Evolutionary conservation across 106 monocot genomes (phyloP).

Genomic region (Acorus gramineus): DNA sequence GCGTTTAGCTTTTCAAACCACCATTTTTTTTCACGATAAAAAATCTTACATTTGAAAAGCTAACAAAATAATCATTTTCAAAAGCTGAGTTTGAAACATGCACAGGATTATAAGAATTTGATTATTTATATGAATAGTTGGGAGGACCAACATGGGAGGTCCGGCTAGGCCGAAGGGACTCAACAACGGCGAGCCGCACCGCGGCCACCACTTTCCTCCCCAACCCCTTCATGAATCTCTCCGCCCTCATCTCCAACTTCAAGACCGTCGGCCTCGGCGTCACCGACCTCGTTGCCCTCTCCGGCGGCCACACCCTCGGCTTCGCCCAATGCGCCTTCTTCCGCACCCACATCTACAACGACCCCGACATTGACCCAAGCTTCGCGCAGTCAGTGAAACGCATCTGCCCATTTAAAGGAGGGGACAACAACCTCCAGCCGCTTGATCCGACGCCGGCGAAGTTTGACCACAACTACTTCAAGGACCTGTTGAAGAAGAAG

Average conservation of each 20-base stretch:
- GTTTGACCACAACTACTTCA: constrained; percentile 24
- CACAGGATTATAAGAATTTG: neutral
- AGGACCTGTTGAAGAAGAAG: constrained; percentile 9
- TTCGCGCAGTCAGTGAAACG: neutral
- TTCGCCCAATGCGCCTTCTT: constrained; percentile 14
- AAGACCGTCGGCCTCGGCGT: constrained; percentile 11
- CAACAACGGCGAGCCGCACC: constrained; percentile 15
- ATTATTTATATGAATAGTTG: constrained; percentile 13
- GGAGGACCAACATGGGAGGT: constrained; percentile 20
- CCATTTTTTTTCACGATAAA: too few relatives aligned
- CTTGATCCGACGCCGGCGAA: constrained; percentile 13
- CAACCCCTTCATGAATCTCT: neutral
- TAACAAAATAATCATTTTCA: neutral
- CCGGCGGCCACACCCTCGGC: constrained; percentile 28
- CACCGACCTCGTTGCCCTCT: constrained; percentile 14
- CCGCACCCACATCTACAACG: constrained; percentile 26
- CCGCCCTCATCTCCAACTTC: constrained; percentile 12
- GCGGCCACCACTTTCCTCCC: constrained; percentile 13
- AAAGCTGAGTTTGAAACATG: too few relatives aligned
- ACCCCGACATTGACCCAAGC: constrained; percentile 16
- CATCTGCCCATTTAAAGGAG: constrained; percentile 12
- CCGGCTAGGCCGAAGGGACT: constrained; percentile 23
- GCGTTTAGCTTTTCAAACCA: too few relatives aligned
- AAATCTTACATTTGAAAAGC: too few relatives aligned
- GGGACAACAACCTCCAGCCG: constrained; percentile 7